Percentiles rank a stretch among this genome's conserved stretches.
Evolutionary conservation across 2,329 filamentous ascomycete genomes (phyloP).

Genomic region (Helotiales sp.): DNA sequence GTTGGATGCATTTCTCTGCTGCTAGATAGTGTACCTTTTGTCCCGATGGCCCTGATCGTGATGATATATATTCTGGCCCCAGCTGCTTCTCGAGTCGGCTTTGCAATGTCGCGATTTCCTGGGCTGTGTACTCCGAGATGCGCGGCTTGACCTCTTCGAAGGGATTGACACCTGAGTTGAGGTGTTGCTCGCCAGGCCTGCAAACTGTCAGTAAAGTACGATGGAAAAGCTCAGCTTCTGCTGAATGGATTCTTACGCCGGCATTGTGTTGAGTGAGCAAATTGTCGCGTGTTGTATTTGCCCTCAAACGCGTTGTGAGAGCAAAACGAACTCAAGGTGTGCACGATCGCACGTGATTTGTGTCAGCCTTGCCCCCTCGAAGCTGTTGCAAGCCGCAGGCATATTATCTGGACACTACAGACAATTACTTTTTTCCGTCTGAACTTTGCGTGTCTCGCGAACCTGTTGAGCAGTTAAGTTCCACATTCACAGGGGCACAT

Average conservation of each 20-base stretch:
- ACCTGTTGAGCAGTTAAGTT: no score
- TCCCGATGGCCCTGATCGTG: slow-evolving; percentile 78
- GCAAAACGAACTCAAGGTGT: not conserved
- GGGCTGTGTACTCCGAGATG: slow-evolving; percentile 81
- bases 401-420: no score
- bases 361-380: no score
- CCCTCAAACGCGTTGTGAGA: slow-evolving; percentile 9
- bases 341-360: slow-evolving; percentile 2
- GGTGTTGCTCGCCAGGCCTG: slow-evolving; percentile 70
- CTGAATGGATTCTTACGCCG: no score
- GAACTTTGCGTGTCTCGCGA: no score
- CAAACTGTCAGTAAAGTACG: slow-evolving; percentile 19
- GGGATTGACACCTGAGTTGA: slow-evolving; percentile 58
- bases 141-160: slow-evolving; percentile 72
- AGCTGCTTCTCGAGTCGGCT: slow-evolving; percentile 87
- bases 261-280: slow-evolving; percentile 38
- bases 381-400: no score
- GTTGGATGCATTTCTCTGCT: slow-evolving; percentile 94
- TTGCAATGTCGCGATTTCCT: slow-evolving; percentile 85
- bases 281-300: slow-evolving; percentile 10
- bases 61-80: slow-evolving; percentile 93
- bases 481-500: no score
- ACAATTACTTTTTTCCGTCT: no score
- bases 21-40: slow-evolving; percentile 89
- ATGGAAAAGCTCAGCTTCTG: no score